Percentiles rank a stretch among this genome's conserved stretches.
Evolutionary conservation across 139 green algal species (phyloP).

Genomic region (Ettlia oleoabundans): DNA sequence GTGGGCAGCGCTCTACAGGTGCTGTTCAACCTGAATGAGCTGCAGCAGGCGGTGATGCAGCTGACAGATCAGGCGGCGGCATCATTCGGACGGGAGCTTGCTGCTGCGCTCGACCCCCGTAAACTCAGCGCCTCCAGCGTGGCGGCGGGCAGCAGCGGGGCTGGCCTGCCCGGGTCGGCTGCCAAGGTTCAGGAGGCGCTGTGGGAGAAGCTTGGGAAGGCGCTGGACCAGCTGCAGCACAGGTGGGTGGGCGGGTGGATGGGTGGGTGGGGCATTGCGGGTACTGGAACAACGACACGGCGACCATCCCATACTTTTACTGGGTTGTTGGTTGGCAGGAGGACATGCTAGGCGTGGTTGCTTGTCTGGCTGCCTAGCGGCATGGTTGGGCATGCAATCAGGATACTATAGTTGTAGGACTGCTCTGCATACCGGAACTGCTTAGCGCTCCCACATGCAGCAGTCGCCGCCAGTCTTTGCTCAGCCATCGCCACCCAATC

Average conservation of each 20-base stretch:
- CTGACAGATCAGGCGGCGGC: constrained; percentile 51
- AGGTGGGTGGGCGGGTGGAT: neutral
- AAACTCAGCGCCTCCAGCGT: constrained; percentile 58
- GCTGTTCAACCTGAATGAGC: constrained; percentile 87
- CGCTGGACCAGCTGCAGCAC: constrained; percentile 66
- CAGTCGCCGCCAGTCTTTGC: too few relatives aligned
- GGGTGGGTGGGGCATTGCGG: neutral
- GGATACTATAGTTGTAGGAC: too few relatives aligned
- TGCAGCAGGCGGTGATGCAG: constrained; percentile 61
- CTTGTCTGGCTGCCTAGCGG: too few relatives aligned
- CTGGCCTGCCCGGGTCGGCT: neutral
- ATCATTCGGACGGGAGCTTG: constrained; percentile 58
- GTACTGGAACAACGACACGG: too few relatives aligned
- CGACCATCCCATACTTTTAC: too few relatives aligned
- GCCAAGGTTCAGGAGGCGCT: constrained; percentile 58
- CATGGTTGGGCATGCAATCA: too few relatives aligned
- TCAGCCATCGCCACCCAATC: neutral
- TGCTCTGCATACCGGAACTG: too few relatives aligned
- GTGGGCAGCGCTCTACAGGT: constrained; percentile 90
- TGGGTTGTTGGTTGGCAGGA: too few relatives aligned
- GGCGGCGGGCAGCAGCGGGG: neutral
- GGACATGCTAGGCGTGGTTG: too few relatives aligned
- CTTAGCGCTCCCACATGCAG: too few relatives aligned
- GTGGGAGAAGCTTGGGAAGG: constrained; percentile 69
- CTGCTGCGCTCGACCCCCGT: constrained; percentile 67